Evolutionary conservation across 371 early-diverging fungal species (phyloP), one percentile per base, ranked within the genome.

Genomic region (Mucor mucedo): DNA sequence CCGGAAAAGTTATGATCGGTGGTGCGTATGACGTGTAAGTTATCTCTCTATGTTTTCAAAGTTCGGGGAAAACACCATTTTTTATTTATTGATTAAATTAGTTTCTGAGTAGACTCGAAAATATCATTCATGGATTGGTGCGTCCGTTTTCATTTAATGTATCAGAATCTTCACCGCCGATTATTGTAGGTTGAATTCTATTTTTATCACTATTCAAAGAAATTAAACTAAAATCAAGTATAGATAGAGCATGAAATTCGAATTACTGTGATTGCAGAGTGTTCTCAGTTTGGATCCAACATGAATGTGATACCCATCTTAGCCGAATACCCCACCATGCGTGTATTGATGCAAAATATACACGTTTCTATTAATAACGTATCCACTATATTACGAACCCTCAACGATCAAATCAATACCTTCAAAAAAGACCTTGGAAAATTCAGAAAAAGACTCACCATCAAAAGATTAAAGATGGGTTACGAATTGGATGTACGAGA

Each of bases 211-310:
- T 21, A 21, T 21, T 21, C 21, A 58, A 58, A 62, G 32, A 2
- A 56, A 44, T 53, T 35, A 60, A 60, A 55, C 11, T 29, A 21
- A 28, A 45, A 13, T 6, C 49, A 4, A n/a, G 29, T 1, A 6
- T 71, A 89, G 85, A 59, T 86, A 41, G 70, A 85, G 49, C 84
- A 91, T 5, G 80, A 80, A 30, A 76, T 93, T 8, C 78, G 89
- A 44, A 79, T 92, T 14, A 91, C 90, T 1, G 89, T 93, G 39
- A 84, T 92, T 45, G 92, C 90, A 4, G 92, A 93, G 62, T 88
- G 88, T 68, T 77, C 87, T 16, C 84, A 86, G 62, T 83, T 90
- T 68, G 85, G 85, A 63, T 85, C 87, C 49, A 88, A 86, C 47
- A 72, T 80, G 57, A 79, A 83, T 62, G 76, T 82, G 6, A 82